Evolutionary conservation across 2,329 filamentous ascomycete genomes (phyloP).

Genomic region (Plenodomus tracheiphilus): DNA sequence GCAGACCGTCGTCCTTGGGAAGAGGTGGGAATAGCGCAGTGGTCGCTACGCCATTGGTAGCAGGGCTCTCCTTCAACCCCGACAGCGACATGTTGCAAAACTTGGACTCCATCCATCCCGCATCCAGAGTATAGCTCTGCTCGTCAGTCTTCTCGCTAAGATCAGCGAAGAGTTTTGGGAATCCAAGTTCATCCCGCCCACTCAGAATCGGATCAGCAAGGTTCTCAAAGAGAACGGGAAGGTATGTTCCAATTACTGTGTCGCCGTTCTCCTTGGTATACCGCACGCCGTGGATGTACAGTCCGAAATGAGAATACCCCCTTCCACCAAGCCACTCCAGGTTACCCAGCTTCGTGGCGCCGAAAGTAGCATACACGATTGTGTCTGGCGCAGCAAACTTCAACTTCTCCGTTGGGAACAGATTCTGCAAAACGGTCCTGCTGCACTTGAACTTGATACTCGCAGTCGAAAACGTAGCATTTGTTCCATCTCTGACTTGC

Average conservation of each 20-base stretch:
- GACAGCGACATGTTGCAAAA: constrained; percentile 39
- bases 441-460: constrained; percentile 49
- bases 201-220: constrained; percentile 63
- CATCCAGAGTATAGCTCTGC: constrained; percentile 45
- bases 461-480: constrained; percentile 42
- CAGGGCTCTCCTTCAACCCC: constrained; percentile 18
- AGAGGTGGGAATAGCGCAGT: constrained; percentile 1
- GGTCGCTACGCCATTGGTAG: constrained; percentile 5
- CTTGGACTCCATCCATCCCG: constrained; percentile 43
- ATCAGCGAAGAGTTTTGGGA: constrained; percentile 62
- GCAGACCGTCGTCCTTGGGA: constrained; percentile 51
- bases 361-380: constrained; percentile 44
- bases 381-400: constrained; percentile 46
- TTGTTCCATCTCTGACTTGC: constrained; percentile 19
- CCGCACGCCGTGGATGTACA: constrained; percentile 66
- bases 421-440: constrained; percentile 46
- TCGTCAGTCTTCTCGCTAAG: constrained; percentile 50
- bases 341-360: constrained; percentile 46
- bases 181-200: constrained; percentile 63
- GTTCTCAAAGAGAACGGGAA: constrained; percentile 63
- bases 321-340: constrained; percentile 65
- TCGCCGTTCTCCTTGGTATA: constrained; percentile 57
- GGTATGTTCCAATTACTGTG: constrained; percentile 55
- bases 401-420: constrained; percentile 44
- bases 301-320: constrained; percentile 61